These are phyloP conservation scores for Adansonia madagascariensis DNA, from an alignment of 441 rosid genomes.

Conservation along the genomic window DNA sequence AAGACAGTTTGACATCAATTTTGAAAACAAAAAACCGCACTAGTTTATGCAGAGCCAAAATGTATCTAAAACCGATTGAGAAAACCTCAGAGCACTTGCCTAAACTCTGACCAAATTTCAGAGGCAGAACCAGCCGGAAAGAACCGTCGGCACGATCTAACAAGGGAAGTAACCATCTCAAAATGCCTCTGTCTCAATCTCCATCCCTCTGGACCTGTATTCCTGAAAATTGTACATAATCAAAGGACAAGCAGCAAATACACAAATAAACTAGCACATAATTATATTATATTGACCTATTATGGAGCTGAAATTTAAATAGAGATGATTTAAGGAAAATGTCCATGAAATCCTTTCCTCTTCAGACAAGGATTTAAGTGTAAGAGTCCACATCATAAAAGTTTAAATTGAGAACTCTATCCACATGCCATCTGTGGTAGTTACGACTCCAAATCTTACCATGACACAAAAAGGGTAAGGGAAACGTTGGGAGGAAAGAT, in stretches of 20 bases:
- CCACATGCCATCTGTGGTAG: neutral
- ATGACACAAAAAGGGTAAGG: neutral
- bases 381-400: slow-evolving; percentile 23
- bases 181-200: slow-evolving; percentile 95
- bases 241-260: slow-evolving; percentile 13
- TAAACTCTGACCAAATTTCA: slow-evolving; percentile 98
- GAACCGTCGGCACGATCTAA: slow-evolving; percentile 84
- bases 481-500: neutral
- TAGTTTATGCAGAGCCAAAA: slow-evolving; percentile 23
- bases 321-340: neutral
- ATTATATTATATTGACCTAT: slow-evolving; percentile 15
- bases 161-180: slow-evolving; percentile 84
- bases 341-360: slow-evolving; percentile 13
- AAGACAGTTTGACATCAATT: slow-evolving; percentile 6
- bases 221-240: slow-evolving; percentile 50
- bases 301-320: neutral
- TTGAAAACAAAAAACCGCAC: slow-evolving; percentile 10
- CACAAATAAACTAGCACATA: neutral
- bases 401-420: neutral
- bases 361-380: slow-evolving; percentile 6
- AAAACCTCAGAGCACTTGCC: slow-evolving; percentile 52
- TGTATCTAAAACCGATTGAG: slow-evolving; percentile 11
- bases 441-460: neutral
- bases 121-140: slow-evolving; percentile 88
- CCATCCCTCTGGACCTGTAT: slow-evolving; percentile 99